Base-by-base conservation (phyloP, 352 stramenopile genomes). In the Globisporangium sylvaticum region DNA sequence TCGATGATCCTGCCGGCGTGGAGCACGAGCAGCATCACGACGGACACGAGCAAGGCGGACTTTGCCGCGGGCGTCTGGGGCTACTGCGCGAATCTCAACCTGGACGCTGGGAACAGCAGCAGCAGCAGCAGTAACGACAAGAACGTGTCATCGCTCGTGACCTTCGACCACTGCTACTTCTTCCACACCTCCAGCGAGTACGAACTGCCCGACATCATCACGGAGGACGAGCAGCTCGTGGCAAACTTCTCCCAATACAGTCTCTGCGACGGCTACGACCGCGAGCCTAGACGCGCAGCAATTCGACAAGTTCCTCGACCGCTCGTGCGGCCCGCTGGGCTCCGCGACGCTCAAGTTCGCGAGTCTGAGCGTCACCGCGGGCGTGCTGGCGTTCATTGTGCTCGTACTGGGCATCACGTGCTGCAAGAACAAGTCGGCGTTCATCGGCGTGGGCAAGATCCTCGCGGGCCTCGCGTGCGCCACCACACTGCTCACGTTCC, bases 81-180 rank as follows among this genome's bases (percentile, higher is more conserved):
- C 14, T 91, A 79, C 68, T 84, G 79, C 72, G 88, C 81, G 46
- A 78, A 88, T 65, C 65, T 87, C n/a, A 46, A 87, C 66, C 69
- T 89, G 29, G 57, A 62, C 65, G 57, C 52, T 15, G 61, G 61
- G 8, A 61, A 14, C 24, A 18, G 8, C 52, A 67, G 31, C 58
- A 54, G 54, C 60, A n/a, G 53, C 44, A 62, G 24, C 60, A n/a
- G 53, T 39, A 62, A n/a, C 9, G 39, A 14, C 31, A 60, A 31
- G 22, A 80, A 87, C 63, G 55, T 46, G 14, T 46, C 37, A 14
- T 46, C 37, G 14, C 37, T 62, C 46, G 62, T 75, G 31, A 66
- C 65, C 46, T 89, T 88, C 37, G 79, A 91, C 72, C 77, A 84
- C 66, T 91, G 83, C 70, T 91, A 86, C 69, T 80, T 89, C 71